These are phyloP conservation scores for Plasmodium blacklocki DNA, from an alignment of 169 alveolate species.

Conservation along the genomic window DNA sequence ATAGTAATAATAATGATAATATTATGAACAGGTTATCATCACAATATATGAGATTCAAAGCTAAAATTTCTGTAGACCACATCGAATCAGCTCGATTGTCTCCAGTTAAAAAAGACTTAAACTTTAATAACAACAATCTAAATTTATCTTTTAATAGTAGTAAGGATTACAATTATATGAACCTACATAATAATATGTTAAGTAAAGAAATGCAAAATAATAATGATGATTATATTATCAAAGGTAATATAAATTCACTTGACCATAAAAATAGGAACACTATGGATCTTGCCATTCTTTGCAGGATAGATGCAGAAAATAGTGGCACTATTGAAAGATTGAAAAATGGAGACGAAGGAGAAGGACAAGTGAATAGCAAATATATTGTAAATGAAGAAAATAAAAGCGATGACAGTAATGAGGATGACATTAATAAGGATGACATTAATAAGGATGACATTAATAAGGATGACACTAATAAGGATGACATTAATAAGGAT, in stretches of 20 bases:
- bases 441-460: no score
- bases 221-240: constrained; percentile 24
- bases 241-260: not conserved
- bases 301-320: not conserved
- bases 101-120: constrained; percentile 15
- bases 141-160: constrained; percentile 1
- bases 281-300: no score
- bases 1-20: constrained; percentile 3
- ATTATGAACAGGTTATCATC: constrained; percentile 10
- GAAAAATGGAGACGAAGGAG: not conserved
- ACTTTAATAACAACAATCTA: not conserved
- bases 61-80: constrained; percentile 23
- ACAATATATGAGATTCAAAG: constrained; percentile 26
- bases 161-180: not conserved
- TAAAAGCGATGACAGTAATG: not conserved
- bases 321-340: not conserved
- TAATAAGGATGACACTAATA: not conserved
- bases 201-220: constrained; percentile 1
- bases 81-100: constrained; percentile 47
- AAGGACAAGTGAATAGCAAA: not conserved
- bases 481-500: not conserved
- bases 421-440: no score
- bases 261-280: no score
- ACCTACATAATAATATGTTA: not conserved
- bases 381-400: not conserved